Evolutionary conservation across 208 protist genomes (phyloP), one percentile per base, ranked within the genome.

Genomic region (Leishmania martiniquensis): DNA sequence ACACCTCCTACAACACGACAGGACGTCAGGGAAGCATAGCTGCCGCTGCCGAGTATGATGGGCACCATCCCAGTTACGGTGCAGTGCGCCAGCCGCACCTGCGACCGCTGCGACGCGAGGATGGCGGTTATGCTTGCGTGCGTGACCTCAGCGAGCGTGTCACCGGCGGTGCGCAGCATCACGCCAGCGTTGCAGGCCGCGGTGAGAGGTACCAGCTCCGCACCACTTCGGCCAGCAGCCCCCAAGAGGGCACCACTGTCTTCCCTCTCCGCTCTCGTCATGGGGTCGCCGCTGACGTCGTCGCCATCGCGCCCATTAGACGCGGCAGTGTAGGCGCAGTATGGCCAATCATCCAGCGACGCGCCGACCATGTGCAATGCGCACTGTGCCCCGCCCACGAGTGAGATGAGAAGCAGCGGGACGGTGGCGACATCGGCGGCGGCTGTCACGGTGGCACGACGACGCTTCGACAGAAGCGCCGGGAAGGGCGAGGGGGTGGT

Each of bases 301-400:
- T 72, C 22, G 49, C 51, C 32, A 25, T 51, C 52, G 52, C 45
- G 25, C 22, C 20, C 15, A 6, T 13, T 57, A 4, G 49, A 10
- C 9, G 13, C 45, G 3, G 39, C 25, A 45, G 5, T 45, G 69
- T 55, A 37, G 32, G 34, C 57, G 78, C 54, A 10, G 57, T 70
- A 78, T 9, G 79, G 79, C 79, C 78, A 82, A 13, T 63, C 42
- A 47, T 67, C 42, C n/a, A 74, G 72, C 10, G 78, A 63, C 39
- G 79, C 57, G 34, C 79, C 79, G 0, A 75, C 67, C 71, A 76
- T 73, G 67, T 83, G 79, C 55, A 83, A 67, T 17, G 63, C 74
- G 74, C 79, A 69, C 72, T 83, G 54, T 54, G 79, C 79, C 2
- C 79, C 79, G 47, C 75, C 52, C 0, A 63, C 52, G 37, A 83